Base-by-base conservation (phyloP, 805 yeast genomes). In the Suhomyces canberraensis region DNA sequence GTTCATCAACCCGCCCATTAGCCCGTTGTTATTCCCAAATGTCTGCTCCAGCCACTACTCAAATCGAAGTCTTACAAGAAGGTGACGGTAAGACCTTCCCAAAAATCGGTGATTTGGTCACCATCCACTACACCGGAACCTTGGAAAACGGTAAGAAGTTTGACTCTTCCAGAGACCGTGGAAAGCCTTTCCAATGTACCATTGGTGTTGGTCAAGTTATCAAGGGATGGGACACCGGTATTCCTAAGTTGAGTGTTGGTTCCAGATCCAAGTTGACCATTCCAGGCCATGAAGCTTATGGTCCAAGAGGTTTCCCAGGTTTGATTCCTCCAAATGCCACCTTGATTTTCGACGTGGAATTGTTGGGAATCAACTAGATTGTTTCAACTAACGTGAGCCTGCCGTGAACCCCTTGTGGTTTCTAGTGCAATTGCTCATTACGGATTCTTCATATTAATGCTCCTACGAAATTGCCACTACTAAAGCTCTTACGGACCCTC, bases 171-270 rank as follows among this genome's bases (percentile, higher is more conserved):
- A 77, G 89, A 53, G 95, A 88, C 75, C 83, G 97, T 71, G 93
- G 93, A 58, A 79, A 84, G 65, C 96, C 98, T 49, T 91, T 91
- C 81, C 91, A 87, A 65, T 84, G 95, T 64, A 69, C 73, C 67
- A 87, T 91, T 60, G 97, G 98, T 64, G 95, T 86, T 49, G 96
- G 97, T 48, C 95, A 84, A 70, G 97, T 91, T 50, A 91, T 91
- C 70, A 79, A 80, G 60, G 98, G 97, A 50, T 91, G 97, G 97
- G 97, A 90, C 58, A 85, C 79, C 56, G 95, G 90, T 45, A 87
- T 89, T 61, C 96, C 97, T 38, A 80, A 89, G 67, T 75, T 91
- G 61, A 84, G 95, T 36, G 76, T 89, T 35, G 98, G 98, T 55
- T 88, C 93, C 69, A 85, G 84, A 74, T 96, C 97, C 35, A 76